These are phyloP conservation scores for Pilobolus umbonatus DNA, from an alignment of 192 early-diverging fungal genomes.

Conservation along the genomic window DNA sequence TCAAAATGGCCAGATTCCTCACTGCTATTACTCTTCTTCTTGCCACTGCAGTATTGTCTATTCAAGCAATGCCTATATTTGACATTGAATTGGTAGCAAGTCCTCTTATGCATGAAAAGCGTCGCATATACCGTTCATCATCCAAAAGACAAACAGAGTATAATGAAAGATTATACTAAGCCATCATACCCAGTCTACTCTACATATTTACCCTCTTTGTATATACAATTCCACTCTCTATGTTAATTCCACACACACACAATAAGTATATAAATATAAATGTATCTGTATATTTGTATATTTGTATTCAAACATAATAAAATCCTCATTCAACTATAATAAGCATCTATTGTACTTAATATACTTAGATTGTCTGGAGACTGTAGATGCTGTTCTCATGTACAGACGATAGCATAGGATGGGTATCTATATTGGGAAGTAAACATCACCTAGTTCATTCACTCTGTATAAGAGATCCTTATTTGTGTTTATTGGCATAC, in stretches of 20 bases:
- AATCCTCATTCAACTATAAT: no score
- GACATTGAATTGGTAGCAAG: constrained; percentile 24
- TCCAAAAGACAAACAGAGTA: background rate
- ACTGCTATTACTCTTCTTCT: no score
- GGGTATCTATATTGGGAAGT: background rate
- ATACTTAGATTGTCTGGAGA: constrained; percentile 79
- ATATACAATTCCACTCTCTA: background rate
- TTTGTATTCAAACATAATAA: background rate
- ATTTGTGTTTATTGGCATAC: no score
- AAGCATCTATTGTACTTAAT: no score
- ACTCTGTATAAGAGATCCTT: no score
- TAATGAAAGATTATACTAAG: background rate
- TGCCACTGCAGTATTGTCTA: background rate
- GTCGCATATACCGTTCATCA: constrained; percentile 6
- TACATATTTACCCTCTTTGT: background rate
- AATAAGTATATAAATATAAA: background rate
- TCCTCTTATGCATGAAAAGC: constrained; percentile 24
- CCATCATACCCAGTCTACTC: no score
- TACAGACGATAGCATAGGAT: constrained; percentile 56
- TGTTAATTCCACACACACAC: no score
- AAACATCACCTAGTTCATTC: no score
- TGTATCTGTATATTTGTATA: background rate
- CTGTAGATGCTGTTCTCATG: constrained; percentile 97
- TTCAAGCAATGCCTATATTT: constrained; percentile 19
- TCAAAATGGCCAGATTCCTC: constrained; percentile 1